Percentiles rank a stretch among this genome's conserved stretches.
These are phyloP conservation scores for Entophlyctis luteolus DNA, from an alignment of 192 early-diverging fungal genomes.

Conservation along the genomic window DNA sequence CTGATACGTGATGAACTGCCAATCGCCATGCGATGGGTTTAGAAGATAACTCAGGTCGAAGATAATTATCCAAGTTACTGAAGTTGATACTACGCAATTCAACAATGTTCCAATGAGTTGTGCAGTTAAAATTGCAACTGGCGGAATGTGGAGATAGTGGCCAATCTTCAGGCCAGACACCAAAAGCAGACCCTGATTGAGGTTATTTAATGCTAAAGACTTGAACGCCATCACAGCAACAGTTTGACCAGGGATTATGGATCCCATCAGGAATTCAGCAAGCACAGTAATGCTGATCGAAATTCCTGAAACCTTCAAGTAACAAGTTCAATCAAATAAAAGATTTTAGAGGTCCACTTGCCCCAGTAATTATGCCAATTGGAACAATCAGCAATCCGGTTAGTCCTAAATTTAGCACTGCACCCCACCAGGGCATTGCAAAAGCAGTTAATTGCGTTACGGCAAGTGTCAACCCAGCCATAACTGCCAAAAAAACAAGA, in stretches of 20 bases:
- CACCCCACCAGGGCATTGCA: conserved; percentile 27
- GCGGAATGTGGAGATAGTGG: conserved; percentile 72
- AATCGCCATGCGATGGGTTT: not conserved
- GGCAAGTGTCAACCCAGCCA: not conserved
- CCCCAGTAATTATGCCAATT: conserved; percentile 53
- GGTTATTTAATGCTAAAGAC: conserved; percentile 64
- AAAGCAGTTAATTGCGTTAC: conserved; percentile 25
- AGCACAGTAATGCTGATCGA: conserved; percentile 54
- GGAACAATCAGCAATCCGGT: conserved; percentile 56
- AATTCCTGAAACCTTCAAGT: conserved; percentile 52
- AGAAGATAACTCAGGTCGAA: conserved; percentile 7
- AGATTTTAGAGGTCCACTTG: not conserved
- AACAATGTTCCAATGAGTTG: conserved; percentile 58
- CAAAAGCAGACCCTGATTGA: conserved; percentile 59
- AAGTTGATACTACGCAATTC: not conserved
- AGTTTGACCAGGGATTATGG: conserved; percentile 55
- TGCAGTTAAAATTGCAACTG: conserved; percentile 68
- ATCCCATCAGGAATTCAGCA: conserved; percentile 59
- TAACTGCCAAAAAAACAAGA: conserved; percentile 5
- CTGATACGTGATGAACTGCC: conserved; percentile 11
- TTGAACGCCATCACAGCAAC: conserved; percentile 72
- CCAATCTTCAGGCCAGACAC: conserved; percentile 59
- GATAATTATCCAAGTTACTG: not conserved
- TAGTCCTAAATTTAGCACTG: conserved; percentile 36
- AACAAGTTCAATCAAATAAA: conserved; percentile 40